These are phyloP conservation scores for Aureobasidium mangrovei DNA, from an alignment of 2,329 filamentous ascomycete genomes.

Conservation along the genomic window DNA sequence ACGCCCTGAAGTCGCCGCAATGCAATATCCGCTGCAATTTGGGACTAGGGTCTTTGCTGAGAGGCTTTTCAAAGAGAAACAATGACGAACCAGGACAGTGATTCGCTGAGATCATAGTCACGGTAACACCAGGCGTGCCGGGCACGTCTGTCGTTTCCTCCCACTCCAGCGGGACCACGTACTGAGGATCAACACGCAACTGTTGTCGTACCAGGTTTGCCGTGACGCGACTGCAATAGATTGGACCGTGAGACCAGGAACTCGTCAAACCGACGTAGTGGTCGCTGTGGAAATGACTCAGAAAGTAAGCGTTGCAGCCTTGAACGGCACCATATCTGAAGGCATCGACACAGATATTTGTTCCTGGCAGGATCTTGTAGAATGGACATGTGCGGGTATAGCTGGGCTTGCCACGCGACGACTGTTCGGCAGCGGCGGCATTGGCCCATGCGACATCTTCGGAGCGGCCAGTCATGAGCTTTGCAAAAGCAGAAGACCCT, in stretches of 20 bases:
- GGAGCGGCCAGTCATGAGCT: slow-evolving; percentile 84
- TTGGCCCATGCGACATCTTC: slow-evolving; percentile 86
- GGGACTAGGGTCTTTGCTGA: slow-evolving; percentile 51
- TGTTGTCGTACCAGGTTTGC: slow-evolving; percentile 82
- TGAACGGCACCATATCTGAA: slow-evolving; percentile 91
- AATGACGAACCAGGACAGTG: slow-evolving; percentile 93
- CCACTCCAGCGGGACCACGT: slow-evolving; percentile 77
- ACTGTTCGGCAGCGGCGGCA: slow-evolving; percentile 69
- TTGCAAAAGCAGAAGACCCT: slow-evolving; percentile 69
- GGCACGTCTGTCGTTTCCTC: slow-evolving; percentile 72
- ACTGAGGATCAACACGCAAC: slow-evolving; percentile 75
- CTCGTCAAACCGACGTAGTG: slow-evolving; percentile 89
- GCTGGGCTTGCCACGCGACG: slow-evolving; percentile 73
- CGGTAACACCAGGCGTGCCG: slow-evolving; percentile 68
- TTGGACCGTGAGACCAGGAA: slow-evolving; percentile 85
- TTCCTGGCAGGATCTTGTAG: slow-evolving; percentile 93
- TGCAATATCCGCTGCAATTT: slow-evolving; percentile 75
- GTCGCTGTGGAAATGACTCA: slow-evolving; percentile 97
- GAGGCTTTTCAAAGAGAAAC: slow-evolving; percentile 78
- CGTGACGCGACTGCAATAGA: slow-evolving; percentile 91
- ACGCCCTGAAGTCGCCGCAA: slow-evolving; percentile 92
- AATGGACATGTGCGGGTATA: slow-evolving; percentile 91
- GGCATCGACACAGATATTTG: slow-evolving; percentile 89
- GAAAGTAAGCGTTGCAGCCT: slow-evolving; percentile 87
- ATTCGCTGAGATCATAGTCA: slow-evolving; percentile 94